Base-by-base conservation (phyloP, 768 basidiomycete genomes). In the Lactarius sanguifluus region DNA sequence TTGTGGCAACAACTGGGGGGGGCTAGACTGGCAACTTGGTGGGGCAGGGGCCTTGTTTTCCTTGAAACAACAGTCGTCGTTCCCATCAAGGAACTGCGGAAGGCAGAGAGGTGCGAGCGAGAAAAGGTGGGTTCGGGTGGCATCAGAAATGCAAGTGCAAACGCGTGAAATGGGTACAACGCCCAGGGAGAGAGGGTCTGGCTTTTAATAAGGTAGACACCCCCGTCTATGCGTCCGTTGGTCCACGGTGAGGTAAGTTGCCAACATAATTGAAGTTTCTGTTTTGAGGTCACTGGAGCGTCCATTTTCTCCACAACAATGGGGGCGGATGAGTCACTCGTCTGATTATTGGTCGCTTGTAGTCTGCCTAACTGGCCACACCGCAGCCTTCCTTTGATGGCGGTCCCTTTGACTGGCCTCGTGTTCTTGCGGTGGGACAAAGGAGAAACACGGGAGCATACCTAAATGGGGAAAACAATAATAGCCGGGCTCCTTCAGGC, bases 391-490 rank as follows among this genome's bases (percentile, higher is more conserved):
- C 65, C 61, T 52, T 66, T 62, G 50, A 25, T 18, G 65, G 65
- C 41, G 62, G 38, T 66, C 65, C 65, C 65, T 66, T 66, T 66
- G 61, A 66, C n/a, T 34, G 23, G 13, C 47, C 38, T 23, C 56
- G 60, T 62, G 55, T 32, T 61, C 3, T 10, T 16, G 15, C 3
- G 3, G 60, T 40, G 56, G 56, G 36, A 38, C 55, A 47, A 47
- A 34, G 25, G n/a, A 15, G 28, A 6, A 28, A 28, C 32, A 10
- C 57, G 5, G 45, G 18, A 10, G 41, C 30, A 25, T 58, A 28
- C 57, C 65, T 25, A 54, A 66, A 62, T 34, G n/a, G 41, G 57
- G 62, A 66, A 36, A 54, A 66, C 65, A 66, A 66, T 66, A 62
- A 50, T 12, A 23, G 47, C 47, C 12, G 47, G 20, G 36, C 16